Conservation (phyloP, 2,329 filamentous ascomycete genomes). For the Colletotrichum tofieldiae region DNA sequence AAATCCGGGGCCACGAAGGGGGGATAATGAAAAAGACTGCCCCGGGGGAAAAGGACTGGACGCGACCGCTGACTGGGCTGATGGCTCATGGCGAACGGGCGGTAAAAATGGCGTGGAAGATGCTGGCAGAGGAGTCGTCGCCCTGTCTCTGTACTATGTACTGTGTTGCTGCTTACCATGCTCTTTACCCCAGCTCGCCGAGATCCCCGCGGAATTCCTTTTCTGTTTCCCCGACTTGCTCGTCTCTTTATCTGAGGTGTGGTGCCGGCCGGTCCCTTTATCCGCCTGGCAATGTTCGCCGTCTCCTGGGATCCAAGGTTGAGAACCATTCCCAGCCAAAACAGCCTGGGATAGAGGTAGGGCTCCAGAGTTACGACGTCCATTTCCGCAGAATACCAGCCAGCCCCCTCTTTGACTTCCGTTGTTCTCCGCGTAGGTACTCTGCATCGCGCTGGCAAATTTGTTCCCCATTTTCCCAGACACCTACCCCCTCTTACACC, state of each 20-base stretch:
- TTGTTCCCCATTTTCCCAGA: constrained; percentile 16
- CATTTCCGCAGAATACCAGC: constrained; percentile 2
- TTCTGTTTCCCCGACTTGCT: constrained; percentile 17
- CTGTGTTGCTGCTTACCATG: not conserved
- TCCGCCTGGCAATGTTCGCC: constrained; percentile 1
- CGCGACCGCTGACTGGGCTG: constrained; percentile 5
- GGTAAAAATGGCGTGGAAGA: constrained; percentile 11
- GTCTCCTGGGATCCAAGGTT: not conserved
- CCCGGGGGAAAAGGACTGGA: not conserved
- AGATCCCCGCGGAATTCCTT: not conserved
- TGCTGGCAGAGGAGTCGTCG: not conserved
- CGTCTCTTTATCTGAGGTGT: constrained; percentile 1
- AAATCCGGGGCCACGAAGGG: not conserved
- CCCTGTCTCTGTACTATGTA: not conserved
- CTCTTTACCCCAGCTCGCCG: not conserved
- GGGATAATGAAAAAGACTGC: not conserved
- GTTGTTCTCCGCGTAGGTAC: constrained; percentile 14
- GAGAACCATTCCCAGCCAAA: not conserved
- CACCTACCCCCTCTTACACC: constrained; percentile 20
- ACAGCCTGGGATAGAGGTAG: not conserved
- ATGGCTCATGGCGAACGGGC: constrained; percentile 16
- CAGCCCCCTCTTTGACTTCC: constrained; percentile 5
- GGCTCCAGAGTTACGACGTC: no score
- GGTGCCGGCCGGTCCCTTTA: constrained; percentile 11
- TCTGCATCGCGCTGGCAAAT: constrained; percentile 7